Base-by-base conservation (phyloP, 306 rosid species). In the Sophora flavescens region DNA sequence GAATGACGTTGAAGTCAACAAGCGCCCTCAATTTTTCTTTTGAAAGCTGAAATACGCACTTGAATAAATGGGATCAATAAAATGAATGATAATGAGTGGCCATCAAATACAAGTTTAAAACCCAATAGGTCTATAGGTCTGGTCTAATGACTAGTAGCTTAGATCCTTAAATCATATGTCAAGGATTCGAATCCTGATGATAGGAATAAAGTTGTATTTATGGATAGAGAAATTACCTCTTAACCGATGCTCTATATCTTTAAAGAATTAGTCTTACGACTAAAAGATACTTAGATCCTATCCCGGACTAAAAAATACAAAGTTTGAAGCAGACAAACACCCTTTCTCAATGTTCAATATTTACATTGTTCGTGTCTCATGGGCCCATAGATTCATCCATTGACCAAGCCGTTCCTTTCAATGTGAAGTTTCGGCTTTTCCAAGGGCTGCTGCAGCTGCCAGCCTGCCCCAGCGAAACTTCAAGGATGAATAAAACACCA, bases 1-100 rank as follows among this genome's bases (percentile, higher is more conserved):
- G 58, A 75, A 74, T 12, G 80, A 66, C 12, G 28, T 57, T 56
- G 35, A 67, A 67, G 81, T 67, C 82, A 77, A 57, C 18, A 56
- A 67, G 32, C 47, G 13, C 47, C 47, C 39, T 66, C 50, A 18
- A 63, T n/a, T 39, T 15, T 28, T 26, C 36, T 65, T 42, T 53
- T 28, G 74, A 66, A 26, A 10, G 39, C 0, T 39, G 58, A 76
- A 35, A 62, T 2, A 7, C 8, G 7, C 26, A 1, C n/a, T 62
- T 59, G 62, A 18, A 18, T 8, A 18, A 45, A 9, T 2, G 6
- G 5, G 26, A 62, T 32, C 17, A 22, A 18, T 1, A 60, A 8
- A 42, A 44, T 44, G 58, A 30, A 30, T 5, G 26, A 6, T 1
- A 62, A 17, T 44, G 45, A 73, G 32, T 30, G 47, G 16, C 8